Evolutionary conservation across 2,329 filamentous ascomycete species (phyloP), one percentile per base, ranked within the genome.

Genomic region (Pseudocercospora crystallina): DNA sequence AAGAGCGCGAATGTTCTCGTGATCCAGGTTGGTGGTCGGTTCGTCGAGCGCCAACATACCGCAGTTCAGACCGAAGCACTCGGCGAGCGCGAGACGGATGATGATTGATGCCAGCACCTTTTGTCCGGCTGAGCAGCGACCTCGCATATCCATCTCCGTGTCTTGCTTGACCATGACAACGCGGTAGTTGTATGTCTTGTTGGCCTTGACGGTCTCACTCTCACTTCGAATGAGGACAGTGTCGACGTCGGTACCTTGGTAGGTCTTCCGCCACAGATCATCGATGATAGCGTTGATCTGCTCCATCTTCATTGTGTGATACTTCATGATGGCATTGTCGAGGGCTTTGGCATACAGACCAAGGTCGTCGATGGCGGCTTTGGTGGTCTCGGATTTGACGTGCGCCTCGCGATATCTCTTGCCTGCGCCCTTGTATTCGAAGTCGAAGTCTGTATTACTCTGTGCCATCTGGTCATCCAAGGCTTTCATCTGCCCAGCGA

Each of bases 71-170:
- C 94, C 94, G 68, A 99, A 99, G 62, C 90, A 96, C 71, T 99
- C 94, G 3, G 94, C 94, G 40, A 99, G 81, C 10, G 95, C 94
- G 26, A 99, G 82, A 1, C 94, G 91, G 70, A 99, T 96, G 72
- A 99, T 95, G 74, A 99, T 99, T 71, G 86, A 90, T 4, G 94
- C 94, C 26, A 99, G 82, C 26, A 99, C 92, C 72, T 95, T 96
- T 70, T 99, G 94, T 3, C 94, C 94, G 1, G 94, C 94, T 60
- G 89, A 95, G 78, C 94, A 99, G 48, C 94, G 89, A 1, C 94
- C 95, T 56, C 94, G 89, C 94, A 99, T 99, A 74, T 99, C 94
- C 90, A 99, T 96, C 71, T 99, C 94, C 0, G 88, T 89, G 65
- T 95, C 90, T 68, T 92, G 87, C 75, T 99, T 99, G 61, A 96